phyloP scores from a whole-genome alignment of 2,329 filamentous ascomycete genomes.

The Cladosporium cucumerinum region DNA sequence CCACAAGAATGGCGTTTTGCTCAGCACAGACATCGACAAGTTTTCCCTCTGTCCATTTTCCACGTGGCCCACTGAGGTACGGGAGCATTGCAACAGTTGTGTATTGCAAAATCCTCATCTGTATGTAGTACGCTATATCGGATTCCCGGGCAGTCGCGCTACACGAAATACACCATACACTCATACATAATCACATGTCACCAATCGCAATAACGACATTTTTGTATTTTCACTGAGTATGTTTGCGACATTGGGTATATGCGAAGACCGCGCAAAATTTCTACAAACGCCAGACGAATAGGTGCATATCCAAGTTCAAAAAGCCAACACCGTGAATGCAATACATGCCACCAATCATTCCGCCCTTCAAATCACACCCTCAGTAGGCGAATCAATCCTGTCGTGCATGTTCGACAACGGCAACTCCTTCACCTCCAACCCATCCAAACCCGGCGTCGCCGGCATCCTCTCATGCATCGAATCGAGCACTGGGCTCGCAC shows the following conservation, averaged over 20 bases:
- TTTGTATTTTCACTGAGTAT: background rate
- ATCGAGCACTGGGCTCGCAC: conserved; percentile 36
- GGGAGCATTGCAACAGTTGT: too few relatives aligned
- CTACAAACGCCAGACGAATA: background rate
- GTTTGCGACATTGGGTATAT: background rate
- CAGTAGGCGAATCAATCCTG: conserved; percentile 21
- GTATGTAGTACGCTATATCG: too few relatives aligned
- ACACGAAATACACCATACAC: too few relatives aligned
- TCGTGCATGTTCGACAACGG: conserved; percentile 34
- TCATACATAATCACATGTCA: background rate
- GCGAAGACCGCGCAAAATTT: background rate
- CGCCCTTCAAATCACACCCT: background rate
- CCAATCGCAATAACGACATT: background rate
- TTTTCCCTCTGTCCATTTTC: background rate
- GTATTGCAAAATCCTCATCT: too few relatives aligned
- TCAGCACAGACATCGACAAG: background rate
- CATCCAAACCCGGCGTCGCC: conserved; percentile 23
- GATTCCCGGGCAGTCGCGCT: too few relatives aligned
- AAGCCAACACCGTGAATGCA: background rate
- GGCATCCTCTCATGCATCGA: conserved; percentile 35
- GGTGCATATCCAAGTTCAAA: background rate
- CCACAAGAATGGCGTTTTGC: background rate
- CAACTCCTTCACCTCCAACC: conserved; percentile 31
- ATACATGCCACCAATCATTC: background rate
- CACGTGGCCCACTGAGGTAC: background rate